These are phyloP conservation scores for Ganoderma resinaceum DNA, from an alignment of 1,284 basidiomycete species.

Conservation along the genomic window DNA sequence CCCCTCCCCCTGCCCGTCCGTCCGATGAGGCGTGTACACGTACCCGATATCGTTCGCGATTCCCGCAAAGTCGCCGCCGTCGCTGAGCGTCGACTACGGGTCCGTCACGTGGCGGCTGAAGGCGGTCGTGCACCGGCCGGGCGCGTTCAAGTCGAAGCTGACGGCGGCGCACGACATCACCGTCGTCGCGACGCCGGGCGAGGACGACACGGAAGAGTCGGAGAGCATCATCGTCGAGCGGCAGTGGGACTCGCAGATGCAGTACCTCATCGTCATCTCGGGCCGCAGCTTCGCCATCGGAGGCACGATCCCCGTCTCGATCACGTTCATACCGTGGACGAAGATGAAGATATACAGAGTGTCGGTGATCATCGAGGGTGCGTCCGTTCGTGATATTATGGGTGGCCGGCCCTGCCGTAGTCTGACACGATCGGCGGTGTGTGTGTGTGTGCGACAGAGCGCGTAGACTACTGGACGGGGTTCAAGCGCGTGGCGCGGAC, in stretches of 20 bases:
- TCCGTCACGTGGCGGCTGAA: constrained; percentile 83
- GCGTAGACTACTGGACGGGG: constrained; percentile 80
- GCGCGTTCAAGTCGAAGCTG: constrained; percentile 82
- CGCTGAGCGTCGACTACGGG: constrained; percentile 82
- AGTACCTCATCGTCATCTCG: constrained; percentile 83
- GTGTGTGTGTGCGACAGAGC: constrained; percentile 54
- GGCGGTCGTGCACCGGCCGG: constrained; percentile 85
- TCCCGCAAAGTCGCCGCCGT: constrained; percentile 83
- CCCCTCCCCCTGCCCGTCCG: background rate
- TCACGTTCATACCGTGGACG: constrained; percentile 85
- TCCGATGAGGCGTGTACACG: constrained; percentile 82
- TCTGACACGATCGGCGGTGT: background rate
- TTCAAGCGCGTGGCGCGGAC: constrained; percentile 78
- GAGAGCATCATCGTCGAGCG: constrained; percentile 90
- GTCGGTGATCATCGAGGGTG: constrained; percentile 85
- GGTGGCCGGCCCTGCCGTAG: too few species aligned
- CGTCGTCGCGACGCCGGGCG: constrained; percentile 80
- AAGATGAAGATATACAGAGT: constrained; percentile 89
- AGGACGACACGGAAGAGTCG: constrained; percentile 82
- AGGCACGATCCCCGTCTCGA: constrained; percentile 80
- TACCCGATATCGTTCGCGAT: constrained; percentile 94
- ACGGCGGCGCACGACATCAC: constrained; percentile 76
- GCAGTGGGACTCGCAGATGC: constrained; percentile 92
- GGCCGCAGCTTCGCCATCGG: constrained; percentile 88
- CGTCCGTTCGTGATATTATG: background rate